Percentiles rank a stretch among this genome's conserved stretches.
Evolutionary conservation across 306 rosid species (phyloP).

Genomic region (Medicago truncatula): MtrunA17r5.0-ANR NC_053048.1:48509001-48509500

Average conservation of each 20-base stretch:
- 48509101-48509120: constrained; percentile 43
- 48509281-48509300: constrained; percentile 37
- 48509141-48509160: constrained; percentile 54
- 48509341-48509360: constrained; percentile 70
- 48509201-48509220: constrained; percentile 30
- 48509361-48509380: constrained; percentile 39
- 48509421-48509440: constrained; percentile 39
- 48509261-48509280: constrained; percentile 29
- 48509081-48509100: neutral
- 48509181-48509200: constrained; percentile 47
- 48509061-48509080: neutral
- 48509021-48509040: neutral
- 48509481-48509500: constrained; percentile 61
- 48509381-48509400: constrained; percentile 41
- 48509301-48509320: constrained; percentile 46
- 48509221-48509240: constrained; percentile 53
- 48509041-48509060: neutral
- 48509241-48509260: constrained; percentile 50
- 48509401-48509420: constrained; percentile 48
- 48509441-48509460: constrained; percentile 61
- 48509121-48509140: constrained; percentile 58
- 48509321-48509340: constrained; percentile 64
- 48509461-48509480: constrained; percentile 65
- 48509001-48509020: neutral
- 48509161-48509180: constrained; percentile 55